These are phyloP conservation scores for Picea sitchensis DNA, from an alignment of 75 land plant species.

Conservation along the genomic window DNA sequence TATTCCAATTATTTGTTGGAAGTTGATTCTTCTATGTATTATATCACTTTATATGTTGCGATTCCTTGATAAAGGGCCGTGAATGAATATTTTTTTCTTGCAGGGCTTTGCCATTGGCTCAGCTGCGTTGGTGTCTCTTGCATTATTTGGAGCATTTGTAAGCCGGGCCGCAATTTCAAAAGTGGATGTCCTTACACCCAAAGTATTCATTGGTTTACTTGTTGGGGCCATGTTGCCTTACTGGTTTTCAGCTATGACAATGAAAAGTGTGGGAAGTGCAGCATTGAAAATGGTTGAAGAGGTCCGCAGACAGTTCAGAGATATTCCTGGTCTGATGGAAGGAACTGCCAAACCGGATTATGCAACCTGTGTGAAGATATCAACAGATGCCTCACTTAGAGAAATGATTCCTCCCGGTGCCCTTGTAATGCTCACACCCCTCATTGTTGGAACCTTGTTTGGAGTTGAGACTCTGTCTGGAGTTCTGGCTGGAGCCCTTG, in stretches of 20 bases:
- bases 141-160: constrained; percentile 80
- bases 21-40: too few relatives aligned
- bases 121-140: constrained; percentile 77
- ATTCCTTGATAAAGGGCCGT: too few relatives aligned
- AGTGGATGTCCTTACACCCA: constrained; percentile 72
- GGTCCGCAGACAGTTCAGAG: constrained; percentile 69
- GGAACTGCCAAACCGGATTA: constrained; percentile 70
- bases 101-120: constrained; percentile 88
- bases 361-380: constrained; percentile 71
- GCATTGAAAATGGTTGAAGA: constrained; percentile 84
- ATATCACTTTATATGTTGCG: too few relatives aligned
- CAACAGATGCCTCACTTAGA: constrained; percentile 73
- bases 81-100: neutral
- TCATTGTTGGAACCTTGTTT: constrained; percentile 66
- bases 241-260: constrained; percentile 89
- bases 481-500: constrained; percentile 68
- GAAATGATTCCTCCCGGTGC: constrained; percentile 86
- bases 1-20: neutral
- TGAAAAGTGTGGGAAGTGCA: constrained; percentile 83
- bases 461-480: constrained; percentile 73
- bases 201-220: constrained; percentile 70
- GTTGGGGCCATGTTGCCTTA: constrained; percentile 86
- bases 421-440: constrained; percentile 76
- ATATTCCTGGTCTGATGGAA: constrained; percentile 79
- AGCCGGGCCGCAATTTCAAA: constrained; percentile 57